phyloP scores from a whole-genome alignment of 176 grass and related monocot species.

The Secale cereale region DNA sequence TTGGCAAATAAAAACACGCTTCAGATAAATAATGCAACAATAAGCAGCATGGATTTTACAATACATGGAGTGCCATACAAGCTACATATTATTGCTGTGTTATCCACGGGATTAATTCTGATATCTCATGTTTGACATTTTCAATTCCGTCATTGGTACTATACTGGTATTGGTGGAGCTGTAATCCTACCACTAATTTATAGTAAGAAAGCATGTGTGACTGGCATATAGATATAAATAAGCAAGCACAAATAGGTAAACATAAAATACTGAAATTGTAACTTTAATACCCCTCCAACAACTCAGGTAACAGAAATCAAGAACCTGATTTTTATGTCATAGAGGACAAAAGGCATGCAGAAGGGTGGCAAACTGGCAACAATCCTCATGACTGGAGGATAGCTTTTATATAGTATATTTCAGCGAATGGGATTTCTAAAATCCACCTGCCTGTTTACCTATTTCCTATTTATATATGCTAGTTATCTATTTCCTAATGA shows the following conservation, averaged over 20 bases:
- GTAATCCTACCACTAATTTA: slow-evolving; percentile 1
- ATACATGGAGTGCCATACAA: neutral
- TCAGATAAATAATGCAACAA: slow-evolving; percentile 11
- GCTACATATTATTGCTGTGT: neutral
- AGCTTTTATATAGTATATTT: neutral
- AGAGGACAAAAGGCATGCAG: neutral
- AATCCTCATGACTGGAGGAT: neutral
- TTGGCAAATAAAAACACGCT: slow-evolving; percentile 12
- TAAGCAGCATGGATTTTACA: neutral
- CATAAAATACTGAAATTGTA: neutral
- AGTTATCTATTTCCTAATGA: neutral
- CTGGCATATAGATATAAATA: neutral
- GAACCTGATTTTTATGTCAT: neutral
- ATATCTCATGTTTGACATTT: neutral
- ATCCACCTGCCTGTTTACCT: neutral
- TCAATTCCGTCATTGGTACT: neutral
- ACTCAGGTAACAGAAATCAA: neutral
- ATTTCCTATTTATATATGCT: neutral
- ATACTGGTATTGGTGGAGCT: neutral
- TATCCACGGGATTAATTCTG: slow-evolving; percentile 4
- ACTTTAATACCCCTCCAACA: neutral
- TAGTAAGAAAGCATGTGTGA: neutral
- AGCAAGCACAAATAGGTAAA: neutral
- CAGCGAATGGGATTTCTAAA: neutral
- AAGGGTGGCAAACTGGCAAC: neutral